Base-by-base conservation (phyloP, 441 rosid genomes). In the Hura crepitans region DNA sequence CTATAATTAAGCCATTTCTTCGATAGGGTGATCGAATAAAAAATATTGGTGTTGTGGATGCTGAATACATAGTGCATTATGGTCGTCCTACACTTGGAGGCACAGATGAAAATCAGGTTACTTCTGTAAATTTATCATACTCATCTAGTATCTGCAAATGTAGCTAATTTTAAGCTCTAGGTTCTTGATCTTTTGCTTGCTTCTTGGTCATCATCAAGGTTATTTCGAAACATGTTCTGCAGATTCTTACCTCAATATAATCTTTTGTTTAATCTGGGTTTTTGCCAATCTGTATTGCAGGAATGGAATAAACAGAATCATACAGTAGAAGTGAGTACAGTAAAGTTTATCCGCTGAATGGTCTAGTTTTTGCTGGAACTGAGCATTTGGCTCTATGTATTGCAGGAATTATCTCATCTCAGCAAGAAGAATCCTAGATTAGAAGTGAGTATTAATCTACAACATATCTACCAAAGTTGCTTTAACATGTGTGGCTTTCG, bases 11-110 rank as follows among this genome's bases (percentile, higher is more conserved):
- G 15, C 43, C 27, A 23, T 56, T 66, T 35, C 69, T 73, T n/a
- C 73, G 66, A 62, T 30, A 89, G 92, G 92, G 92, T 13, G 95
- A 89, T 75, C 75, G 95, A 63, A 78, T 77, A 4, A 77, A 75
- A 76, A 84, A 78, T 35, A 81, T 89, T 11, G 95, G 95, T 50
- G 75, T 89, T 54, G 90, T 89, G 28, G 95, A 89, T 81, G 87
- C 86, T 12, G 92, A 89, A 71, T 89, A 85, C 74, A 72, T 89
- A 55, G 74, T 83, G 17, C 95, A 89, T 65, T 76, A 81, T 72
- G 85, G 84, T 63, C 86, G 73, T 65, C 90, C 92, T n/a, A 89
- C 95, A 13, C 90, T 89, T 8, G 95, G 95, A 17, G 83, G 68
- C 65, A 55, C 39, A 22, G 55, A 50, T 49, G 57, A 62, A 70